Conservation (phyloP, 805 yeast species). For the Teunomyces kruisii region DNA sequence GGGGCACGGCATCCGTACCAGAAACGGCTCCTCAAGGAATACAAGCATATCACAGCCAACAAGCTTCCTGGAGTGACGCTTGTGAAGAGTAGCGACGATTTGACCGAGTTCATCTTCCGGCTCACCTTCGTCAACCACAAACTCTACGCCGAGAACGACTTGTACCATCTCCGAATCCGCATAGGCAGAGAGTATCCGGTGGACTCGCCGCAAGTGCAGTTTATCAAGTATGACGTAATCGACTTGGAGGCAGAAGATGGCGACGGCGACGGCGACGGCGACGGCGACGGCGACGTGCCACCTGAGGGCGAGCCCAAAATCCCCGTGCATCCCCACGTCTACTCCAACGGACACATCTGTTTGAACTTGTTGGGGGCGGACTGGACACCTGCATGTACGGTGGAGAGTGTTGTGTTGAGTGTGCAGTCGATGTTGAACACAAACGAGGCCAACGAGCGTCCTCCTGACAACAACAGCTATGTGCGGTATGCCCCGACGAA, state of each 20-base stretch:
- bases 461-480: conserved; percentile 56
- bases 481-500: conserved; percentile 53
- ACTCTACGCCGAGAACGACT: conserved; percentile 15
- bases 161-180: conserved; percentile 44
- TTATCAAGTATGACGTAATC: conserved; percentile 27
- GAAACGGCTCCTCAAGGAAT: conserved; percentile 30
- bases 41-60: conserved; percentile 13
- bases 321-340: conserved; percentile 74
- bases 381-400: conserved; percentile 65
- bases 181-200: conserved; percentile 54
- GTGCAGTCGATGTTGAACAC: conserved; percentile 63
- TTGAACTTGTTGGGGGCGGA: conserved; percentile 61
- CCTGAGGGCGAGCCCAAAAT: conserved; percentile 25
- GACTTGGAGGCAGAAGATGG: background rate
- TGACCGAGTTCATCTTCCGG: conserved; percentile 22
- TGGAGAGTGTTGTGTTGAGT: conserved; percentile 51
- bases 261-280: conserved; percentile 7
- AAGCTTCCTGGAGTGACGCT: conserved; percentile 25
- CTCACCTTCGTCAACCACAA: conserved; percentile 13
- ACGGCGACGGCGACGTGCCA: conserved; percentile 7
- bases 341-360: conserved; percentile 79
- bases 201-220: conserved; percentile 56
- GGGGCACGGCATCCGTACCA: conserved; percentile 23
- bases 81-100: conserved; percentile 15
- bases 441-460: conserved; percentile 49